Conservation (phyloP, 2,329 filamentous ascomycete genomes). For the Sarocladiaceae sp. region DNA sequence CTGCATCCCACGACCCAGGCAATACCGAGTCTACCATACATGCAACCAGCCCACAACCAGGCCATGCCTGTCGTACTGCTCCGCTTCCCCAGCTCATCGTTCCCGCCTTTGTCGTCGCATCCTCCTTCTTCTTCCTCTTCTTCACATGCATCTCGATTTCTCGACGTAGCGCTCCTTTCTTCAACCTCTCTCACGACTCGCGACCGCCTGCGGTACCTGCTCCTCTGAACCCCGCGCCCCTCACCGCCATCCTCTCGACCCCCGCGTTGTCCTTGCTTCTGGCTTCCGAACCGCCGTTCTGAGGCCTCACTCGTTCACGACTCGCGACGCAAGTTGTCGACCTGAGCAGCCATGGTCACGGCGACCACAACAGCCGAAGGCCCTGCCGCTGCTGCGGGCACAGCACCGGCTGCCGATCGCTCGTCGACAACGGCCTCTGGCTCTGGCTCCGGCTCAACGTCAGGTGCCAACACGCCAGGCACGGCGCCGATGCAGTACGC, state of each 20-base stretch:
- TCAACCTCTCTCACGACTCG: background rate
- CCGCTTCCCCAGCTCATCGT: background rate
- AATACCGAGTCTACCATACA: too few species aligned
- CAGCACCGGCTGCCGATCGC: background rate
- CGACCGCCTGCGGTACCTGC: background rate
- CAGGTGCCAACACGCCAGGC: conserved; percentile 11
- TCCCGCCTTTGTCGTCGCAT: conserved; percentile 1
- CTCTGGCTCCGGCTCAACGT: too few species aligned
- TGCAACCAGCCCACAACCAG: background rate
- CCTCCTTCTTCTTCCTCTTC: background rate
- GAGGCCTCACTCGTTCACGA: background rate
- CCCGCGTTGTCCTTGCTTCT: background rate
- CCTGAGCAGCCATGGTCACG: background rate
- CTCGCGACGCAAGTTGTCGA: too few species aligned
- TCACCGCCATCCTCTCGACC: conserved; percentile 1
- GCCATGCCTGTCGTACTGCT: background rate
- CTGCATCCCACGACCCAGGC: background rate
- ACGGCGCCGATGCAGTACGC: conserved; percentile 43
- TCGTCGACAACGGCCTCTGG: background rate
- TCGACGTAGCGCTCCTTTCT: background rate
- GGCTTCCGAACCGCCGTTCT: background rate
- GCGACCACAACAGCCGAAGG: conserved; percentile 5
- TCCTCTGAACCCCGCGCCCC: conserved; percentile 4
- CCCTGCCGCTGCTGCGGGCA: background rate
- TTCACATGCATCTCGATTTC: background rate